phyloP scores from a whole-genome alignment of 768 basidiomycete species.

The Leccinum boreale region DNA sequence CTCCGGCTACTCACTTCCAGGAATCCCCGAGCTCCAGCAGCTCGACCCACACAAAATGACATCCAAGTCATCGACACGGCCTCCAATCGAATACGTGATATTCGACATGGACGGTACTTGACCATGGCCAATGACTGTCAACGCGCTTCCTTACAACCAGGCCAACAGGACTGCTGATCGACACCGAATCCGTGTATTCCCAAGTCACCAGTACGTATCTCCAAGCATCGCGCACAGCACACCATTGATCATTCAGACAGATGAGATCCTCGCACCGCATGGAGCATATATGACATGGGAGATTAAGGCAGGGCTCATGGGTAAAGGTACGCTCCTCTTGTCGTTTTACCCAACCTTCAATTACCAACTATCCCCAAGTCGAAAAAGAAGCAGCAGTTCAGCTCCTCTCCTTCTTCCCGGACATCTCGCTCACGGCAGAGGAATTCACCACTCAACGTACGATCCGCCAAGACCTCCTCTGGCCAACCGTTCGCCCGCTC shows the following conservation, averaged over 20 bases:
- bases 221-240: neutral
- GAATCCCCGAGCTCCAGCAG: too few relatives aligned
- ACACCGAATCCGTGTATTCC: conserved; percentile 75
- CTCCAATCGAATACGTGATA: conserved; percentile 55
- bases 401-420: conserved; percentile 75
- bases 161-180: conserved; percentile 63
- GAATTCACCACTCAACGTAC: conserved; percentile 58
- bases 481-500: conserved; percentile 69
- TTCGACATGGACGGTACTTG: conserved; percentile 70
- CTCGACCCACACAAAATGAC: conserved; percentile 7
- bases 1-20: too few relatives aligned
- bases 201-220: conserved; percentile 67
- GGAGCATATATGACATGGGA: conserved; percentile 85
- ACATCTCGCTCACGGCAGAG: conserved; percentile 60
- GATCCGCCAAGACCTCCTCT: conserved; percentile 55
- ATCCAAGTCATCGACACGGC: conserved; percentile 4
- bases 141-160: neutral
- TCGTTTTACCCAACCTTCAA: neutral
- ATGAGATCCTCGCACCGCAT: conserved; percentile 67
- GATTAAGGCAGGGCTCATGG: conserved; percentile 87
- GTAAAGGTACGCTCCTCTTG: conserved; percentile 53
- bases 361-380: conserved; percentile 38
- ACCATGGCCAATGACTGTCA: neutral
- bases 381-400: conserved; percentile 61
- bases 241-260: conserved; percentile 33